phyloP scores from a whole-genome alignment of 352 stramenopile genomes.

The Globisporangium carolinianum region DNA sequence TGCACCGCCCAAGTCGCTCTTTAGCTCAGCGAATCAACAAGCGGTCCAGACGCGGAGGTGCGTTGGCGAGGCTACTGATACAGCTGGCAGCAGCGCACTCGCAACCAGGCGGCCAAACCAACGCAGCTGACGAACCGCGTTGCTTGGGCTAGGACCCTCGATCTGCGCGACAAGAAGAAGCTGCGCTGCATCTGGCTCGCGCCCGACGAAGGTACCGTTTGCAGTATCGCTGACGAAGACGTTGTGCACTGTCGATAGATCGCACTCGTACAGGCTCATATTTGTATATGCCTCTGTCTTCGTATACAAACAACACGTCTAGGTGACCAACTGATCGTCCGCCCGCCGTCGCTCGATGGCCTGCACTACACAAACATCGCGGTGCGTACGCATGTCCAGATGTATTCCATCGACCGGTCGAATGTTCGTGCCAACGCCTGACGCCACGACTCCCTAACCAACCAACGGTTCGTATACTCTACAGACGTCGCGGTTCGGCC shows the following conservation, averaged over 20 bases:
- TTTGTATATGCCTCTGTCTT: no score
- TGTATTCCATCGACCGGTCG: not conserved
- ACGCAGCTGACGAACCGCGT: no score
- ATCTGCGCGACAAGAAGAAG: constrained; percentile 63
- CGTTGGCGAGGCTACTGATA: not conserved
- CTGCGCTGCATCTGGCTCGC: constrained; percentile 60
- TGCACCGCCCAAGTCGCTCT: constrained; percentile 2
- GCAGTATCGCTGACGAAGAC: no score
- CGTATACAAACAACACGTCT: no score
- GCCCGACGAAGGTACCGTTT: constrained; percentile 45
- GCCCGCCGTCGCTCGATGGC: constrained; percentile 43
- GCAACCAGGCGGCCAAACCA: not conserved
- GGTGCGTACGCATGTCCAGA: constrained; percentile 15
- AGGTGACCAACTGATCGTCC: constrained; percentile 58
- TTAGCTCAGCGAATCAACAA: constrained; percentile 9
- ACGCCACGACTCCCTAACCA: no score
- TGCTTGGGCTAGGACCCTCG: constrained; percentile 20
- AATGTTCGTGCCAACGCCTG: no score
- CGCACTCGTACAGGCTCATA: no score
- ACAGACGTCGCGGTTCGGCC: constrained; percentile 52
- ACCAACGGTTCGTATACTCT: not conserved
- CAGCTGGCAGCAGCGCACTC: no score
- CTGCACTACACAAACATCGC: constrained; percentile 55
- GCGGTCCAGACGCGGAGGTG: constrained; percentile 3
- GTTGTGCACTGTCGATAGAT: no score